Conservation (phyloP, 2,329 filamentous ascomycete species). For the Penicillium oxalicum region DNA sequence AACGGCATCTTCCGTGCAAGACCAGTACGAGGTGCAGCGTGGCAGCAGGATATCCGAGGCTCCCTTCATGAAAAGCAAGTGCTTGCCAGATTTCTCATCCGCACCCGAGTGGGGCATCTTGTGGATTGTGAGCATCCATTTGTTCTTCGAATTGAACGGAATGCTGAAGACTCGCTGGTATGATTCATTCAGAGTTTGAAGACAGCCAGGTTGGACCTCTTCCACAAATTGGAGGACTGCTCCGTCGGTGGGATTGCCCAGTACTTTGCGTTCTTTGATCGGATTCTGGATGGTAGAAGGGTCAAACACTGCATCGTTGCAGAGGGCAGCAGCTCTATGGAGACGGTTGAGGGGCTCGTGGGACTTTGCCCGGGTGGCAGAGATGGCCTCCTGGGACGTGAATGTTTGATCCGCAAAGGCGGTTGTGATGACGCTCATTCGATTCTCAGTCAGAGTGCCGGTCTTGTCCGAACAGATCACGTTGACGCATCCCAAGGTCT, state of each 20-base stretch:
- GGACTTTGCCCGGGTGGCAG: neutral
- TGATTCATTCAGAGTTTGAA: neutral
- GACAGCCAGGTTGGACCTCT: neutral
- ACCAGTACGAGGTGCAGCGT: conserved; percentile 48
- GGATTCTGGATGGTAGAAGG: neutral
- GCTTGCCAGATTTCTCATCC: neutral
- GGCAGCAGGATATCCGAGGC: conserved; percentile 1
- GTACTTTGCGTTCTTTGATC: neutral
- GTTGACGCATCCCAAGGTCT: conserved; percentile 72
- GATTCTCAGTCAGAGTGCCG: conserved; percentile 65
- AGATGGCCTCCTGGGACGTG: neutral
- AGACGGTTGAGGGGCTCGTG: neutral
- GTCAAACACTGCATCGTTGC: neutral
- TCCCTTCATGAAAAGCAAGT: neutral
- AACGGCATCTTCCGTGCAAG: neutral
- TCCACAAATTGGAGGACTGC: neutral
- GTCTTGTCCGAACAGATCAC: conserved; percentile 76
- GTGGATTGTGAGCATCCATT: neutral
- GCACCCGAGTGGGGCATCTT: neutral
- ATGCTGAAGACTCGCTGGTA: conserved; percentile 1
- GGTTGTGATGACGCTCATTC: conserved; percentile 60
- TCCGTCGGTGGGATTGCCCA: neutral
- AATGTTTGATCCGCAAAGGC: conserved; percentile 7
- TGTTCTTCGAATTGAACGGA: conserved; percentile 1
- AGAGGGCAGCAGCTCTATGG: neutral